A percentile compares a stretch with the other conserved stretches of the same genome.
phyloP scores from a whole-genome alignment of 2,329 filamentous ascomycete species.

The Beauveria sp. region DNA sequence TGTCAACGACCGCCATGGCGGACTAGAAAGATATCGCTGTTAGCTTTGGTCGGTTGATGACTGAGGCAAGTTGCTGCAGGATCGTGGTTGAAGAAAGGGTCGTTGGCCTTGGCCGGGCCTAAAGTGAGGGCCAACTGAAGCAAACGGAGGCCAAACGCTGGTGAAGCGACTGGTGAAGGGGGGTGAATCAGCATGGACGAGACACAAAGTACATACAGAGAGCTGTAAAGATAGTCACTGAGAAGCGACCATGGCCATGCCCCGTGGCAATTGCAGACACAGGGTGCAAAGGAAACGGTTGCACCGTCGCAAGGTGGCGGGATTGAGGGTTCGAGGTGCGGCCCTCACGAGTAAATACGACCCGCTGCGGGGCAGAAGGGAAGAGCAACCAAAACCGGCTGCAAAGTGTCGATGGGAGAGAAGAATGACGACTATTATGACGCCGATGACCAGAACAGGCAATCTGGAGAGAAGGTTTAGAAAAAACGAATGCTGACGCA shows the following conservation, averaged over 20 bases:
- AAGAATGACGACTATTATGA: background rate
- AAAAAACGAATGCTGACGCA: background rate
- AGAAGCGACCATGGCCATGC: constrained; percentile 8
- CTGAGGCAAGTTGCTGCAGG: background rate
- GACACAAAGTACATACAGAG: background rate
- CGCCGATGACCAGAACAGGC: background rate
- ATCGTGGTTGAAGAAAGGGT: background rate
- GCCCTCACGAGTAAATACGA: background rate
- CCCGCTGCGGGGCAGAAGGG: background rate
- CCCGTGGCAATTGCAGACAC: constrained; percentile 8
- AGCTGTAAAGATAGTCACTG: background rate
- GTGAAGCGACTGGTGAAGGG: background rate
- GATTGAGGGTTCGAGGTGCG: background rate
- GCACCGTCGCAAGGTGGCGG: background rate
- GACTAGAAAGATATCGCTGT: constrained; percentile 15
- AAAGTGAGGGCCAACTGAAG: background rate
- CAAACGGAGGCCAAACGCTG: background rate
- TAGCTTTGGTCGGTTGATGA: background rate
- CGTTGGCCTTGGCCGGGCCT: background rate
- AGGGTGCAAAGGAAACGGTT: background rate
- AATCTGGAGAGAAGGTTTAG: background rate
- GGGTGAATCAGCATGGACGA: background rate
- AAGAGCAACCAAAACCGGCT: background rate
- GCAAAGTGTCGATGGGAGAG: background rate
- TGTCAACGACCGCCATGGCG: constrained; percentile 29